Evolutionary conservation across 208 protist genomes (phyloP).

Genomic region (Trypanosomatidae sp.): DNA sequence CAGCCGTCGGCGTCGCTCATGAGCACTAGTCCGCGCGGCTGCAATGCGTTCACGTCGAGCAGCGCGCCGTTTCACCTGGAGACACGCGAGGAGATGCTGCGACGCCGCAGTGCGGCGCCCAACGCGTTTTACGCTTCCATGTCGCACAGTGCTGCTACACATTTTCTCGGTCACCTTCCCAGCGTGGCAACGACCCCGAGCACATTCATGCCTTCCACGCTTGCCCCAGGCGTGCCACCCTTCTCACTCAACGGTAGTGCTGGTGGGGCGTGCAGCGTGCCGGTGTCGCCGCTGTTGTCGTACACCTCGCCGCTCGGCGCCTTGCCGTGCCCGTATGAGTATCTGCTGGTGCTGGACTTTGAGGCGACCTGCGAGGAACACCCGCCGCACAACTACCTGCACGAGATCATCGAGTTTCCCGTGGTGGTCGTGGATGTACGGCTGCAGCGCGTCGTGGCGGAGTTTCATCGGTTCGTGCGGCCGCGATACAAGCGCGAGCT

Average conservation of each 20-base stretch:
- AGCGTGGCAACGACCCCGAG: constrained; percentile 37
- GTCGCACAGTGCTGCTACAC: constrained; percentile 23
- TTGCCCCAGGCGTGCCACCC: constrained; percentile 9
- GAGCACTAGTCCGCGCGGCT: constrained; percentile 16
- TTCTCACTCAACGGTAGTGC: constrained; percentile 19
- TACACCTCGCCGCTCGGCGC: constrained; percentile 27
- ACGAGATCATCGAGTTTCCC: constrained; percentile 98
- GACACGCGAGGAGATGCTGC: constrained; percentile 85
- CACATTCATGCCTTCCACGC: constrained; percentile 22
- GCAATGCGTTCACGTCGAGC: constrained; percentile 19
- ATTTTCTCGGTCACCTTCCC: constrained; percentile 22
- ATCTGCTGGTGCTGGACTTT: constrained; percentile 93
- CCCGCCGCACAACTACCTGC: constrained; percentile 59
- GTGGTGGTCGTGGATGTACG: constrained; percentile 86
- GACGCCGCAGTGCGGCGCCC: constrained; percentile 60
- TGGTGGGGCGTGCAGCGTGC: constrained; percentile 34
- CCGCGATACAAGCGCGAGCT: constrained; percentile 81
- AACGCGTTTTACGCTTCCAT: constrained; percentile 55
- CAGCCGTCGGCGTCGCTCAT: constrained; percentile 13
- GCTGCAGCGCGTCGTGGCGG: constrained; percentile 60
- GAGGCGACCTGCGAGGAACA: constrained; percentile 91
- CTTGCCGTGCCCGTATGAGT: constrained; percentile 78
- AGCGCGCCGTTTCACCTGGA: constrained; percentile 63
- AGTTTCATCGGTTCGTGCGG: constrained; percentile 91
- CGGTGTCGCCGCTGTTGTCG: constrained; percentile 48